Percentiles rank a stretch among this genome's conserved stretches.
Conservation (phyloP, 805 yeast genomes). For the Ascoidea tarda region DNA sequence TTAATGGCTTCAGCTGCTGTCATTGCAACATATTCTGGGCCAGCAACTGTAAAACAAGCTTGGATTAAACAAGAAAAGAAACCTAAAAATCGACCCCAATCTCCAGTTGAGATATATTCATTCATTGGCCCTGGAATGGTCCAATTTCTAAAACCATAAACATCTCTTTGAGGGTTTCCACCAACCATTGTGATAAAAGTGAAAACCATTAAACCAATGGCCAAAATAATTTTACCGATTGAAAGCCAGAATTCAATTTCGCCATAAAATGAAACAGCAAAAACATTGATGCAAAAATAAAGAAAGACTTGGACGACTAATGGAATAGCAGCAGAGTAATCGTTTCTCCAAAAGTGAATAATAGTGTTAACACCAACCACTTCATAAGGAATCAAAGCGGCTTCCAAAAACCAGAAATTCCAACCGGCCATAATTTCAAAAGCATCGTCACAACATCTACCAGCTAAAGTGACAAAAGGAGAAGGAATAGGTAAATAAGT, state of each 20-base stretch:
- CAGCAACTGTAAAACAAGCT: constrained; percentile 72
- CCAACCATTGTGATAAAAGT: constrained; percentile 79
- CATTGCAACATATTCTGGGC: constrained; percentile 79
- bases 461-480: constrained; percentile 63
- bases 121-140: constrained; percentile 40
- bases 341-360: constrained; percentile 71
- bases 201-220: constrained; percentile 61
- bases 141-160: constrained; percentile 46
- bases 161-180: constrained; percentile 64
- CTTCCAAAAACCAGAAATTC: constrained; percentile 67
- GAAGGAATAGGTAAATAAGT: constrained; percentile 64
- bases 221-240: constrained; percentile 57
- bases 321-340: constrained; percentile 58
- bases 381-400: constrained; percentile 73
- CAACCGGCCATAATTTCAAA: constrained; percentile 65
- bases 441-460: constrained; percentile 65
- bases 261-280: constrained; percentile 67
- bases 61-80: constrained; percentile 53
- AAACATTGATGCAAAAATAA: constrained; percentile 49
- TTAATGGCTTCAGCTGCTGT: constrained; percentile 69
- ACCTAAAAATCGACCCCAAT: constrained; percentile 55
- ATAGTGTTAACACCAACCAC: constrained; percentile 69
- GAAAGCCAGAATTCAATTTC: constrained; percentile 75
- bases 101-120: constrained; percentile 37
- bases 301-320: constrained; percentile 50